These are phyloP conservation scores for Adenanthera pavonina DNA, from an alignment of 306 rosid genomes.

Conservation along the genomic window DNA sequence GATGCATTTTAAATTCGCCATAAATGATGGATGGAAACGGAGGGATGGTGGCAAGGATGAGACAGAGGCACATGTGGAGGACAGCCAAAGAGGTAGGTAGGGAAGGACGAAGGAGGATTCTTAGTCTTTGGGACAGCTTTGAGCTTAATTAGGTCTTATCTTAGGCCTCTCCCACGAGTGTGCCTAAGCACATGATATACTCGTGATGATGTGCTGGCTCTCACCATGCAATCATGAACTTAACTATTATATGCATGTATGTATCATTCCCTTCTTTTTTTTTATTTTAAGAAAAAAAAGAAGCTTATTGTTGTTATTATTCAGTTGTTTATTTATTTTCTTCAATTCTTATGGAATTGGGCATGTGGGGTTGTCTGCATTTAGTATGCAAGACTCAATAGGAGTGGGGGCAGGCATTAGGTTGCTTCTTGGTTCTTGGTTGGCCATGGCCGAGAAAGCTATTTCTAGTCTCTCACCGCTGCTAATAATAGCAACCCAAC, in stretches of 20 bases:
- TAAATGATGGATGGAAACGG: conserved; percentile 34
- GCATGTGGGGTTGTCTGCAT: conserved; percentile 47
- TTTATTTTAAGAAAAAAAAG: background rate
- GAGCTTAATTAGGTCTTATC: background rate
- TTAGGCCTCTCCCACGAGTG: conserved; percentile 37
- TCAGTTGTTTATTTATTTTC: background rate
- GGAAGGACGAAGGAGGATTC: background rate
- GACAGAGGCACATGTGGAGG: conserved; percentile 62
- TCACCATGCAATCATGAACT: conserved; percentile 47
- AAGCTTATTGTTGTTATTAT: background rate
- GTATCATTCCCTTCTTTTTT: background rate
- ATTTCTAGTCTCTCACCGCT: conserved; percentile 25
- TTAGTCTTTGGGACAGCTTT: conserved; percentile 44
- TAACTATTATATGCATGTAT: background rate
- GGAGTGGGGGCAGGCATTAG: conserved; percentile 29
- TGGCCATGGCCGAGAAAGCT: conserved; percentile 25
- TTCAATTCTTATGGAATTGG: background rate
- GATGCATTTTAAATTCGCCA: conserved; percentile 37
- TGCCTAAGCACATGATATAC: conserved; percentile 78
- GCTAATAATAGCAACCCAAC: conserved; percentile 43
- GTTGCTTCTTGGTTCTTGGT: conserved; percentile 46
- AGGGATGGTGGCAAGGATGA: conserved; percentile 20
- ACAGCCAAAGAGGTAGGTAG: conserved; percentile 72
- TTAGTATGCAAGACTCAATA: conserved; percentile 30
- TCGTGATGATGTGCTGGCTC: conserved; percentile 65